These are phyloP conservation scores for Phyllosticta ampelicida DNA, from an alignment of 2,329 filamentous ascomycete species.

Conservation along the genomic window DNA sequence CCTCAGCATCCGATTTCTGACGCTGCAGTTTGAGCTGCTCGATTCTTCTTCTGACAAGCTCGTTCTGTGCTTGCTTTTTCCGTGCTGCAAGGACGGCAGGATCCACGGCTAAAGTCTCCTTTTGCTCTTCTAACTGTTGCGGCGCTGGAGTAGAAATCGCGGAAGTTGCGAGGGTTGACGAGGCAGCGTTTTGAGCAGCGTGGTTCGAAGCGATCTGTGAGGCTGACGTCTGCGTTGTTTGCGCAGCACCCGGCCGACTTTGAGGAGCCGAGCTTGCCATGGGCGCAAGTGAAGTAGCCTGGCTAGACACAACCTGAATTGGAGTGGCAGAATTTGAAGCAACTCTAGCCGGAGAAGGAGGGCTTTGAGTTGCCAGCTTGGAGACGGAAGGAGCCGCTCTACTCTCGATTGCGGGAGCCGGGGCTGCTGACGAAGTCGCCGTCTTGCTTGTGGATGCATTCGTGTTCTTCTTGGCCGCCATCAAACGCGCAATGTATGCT, in stretches of 20 bases:
- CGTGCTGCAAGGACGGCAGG: slow-evolving; percentile 23
- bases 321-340: not conserved
- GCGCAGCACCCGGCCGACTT: not conserved
- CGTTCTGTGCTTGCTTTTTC: slow-evolving; percentile 57
- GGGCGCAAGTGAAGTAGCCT: not conserved
- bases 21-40: slow-evolving; percentile 42
- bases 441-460: slow-evolving; percentile 12
- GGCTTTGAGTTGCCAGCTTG: not conserved
- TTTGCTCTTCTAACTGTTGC: not conserved
- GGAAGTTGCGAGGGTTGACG: not conserved
- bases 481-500: slow-evolving; percentile 63
- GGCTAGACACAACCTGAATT: not conserved
- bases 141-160: not conserved
- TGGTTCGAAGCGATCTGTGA: not conserved
- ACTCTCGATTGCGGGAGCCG: not conserved
- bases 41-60: slow-evolving; percentile 66
- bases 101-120: not conserved
- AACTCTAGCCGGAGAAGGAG: not conserved
- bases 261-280: not conserved
- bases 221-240: not conserved
- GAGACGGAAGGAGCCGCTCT: not conserved
- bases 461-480: slow-evolving; percentile 59
- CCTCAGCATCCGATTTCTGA: not conserved
- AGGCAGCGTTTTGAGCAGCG: not conserved
- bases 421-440: not conserved